Conservation (phyloP, 495 filamentous ascomycete species). For the Penicillium macrosclerotiorum region DNA sequence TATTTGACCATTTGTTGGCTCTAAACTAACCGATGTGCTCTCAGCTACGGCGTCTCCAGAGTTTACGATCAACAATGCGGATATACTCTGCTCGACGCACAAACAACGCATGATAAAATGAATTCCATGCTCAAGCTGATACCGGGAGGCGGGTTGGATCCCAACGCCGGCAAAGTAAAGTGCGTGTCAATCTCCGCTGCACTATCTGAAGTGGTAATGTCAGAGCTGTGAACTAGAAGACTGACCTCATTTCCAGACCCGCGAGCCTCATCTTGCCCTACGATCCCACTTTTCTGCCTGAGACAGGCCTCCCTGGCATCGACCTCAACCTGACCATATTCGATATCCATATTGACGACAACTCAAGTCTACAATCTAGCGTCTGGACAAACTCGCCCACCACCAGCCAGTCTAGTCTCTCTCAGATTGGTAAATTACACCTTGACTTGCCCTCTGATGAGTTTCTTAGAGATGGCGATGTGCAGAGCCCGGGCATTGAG, state of each 20-base stretch:
- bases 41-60: constrained; percentile 76
- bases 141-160: constrained; percentile 60
- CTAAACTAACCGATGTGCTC: no score
- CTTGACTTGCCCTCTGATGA: constrained; percentile 34
- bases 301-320: constrained; percentile 55
- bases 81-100: constrained; percentile 79
- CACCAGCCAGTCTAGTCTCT: constrained; percentile 26
- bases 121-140: constrained; percentile 57
- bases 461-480: constrained; percentile 15
- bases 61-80: constrained; percentile 85
- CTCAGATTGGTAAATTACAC: constrained; percentile 28
- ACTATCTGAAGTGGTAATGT: background rate
- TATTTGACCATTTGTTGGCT: no score
- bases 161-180: constrained; percentile 70
- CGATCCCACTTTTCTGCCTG: constrained; percentile 83
- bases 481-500: constrained; percentile 22
- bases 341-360: constrained; percentile 5
- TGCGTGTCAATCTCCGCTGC: constrained; percentile 31
- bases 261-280: constrained; percentile 77
- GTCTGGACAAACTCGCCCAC: constrained; percentile 29
- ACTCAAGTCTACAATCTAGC: constrained; percentile 17
- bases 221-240: background rate
- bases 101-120: constrained; percentile 73
- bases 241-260: constrained; percentile 51
- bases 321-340: constrained; percentile 52